Evolutionary conservation across 345 rosid species (phyloP).

Genomic region (Aegle marmelos): DNA sequence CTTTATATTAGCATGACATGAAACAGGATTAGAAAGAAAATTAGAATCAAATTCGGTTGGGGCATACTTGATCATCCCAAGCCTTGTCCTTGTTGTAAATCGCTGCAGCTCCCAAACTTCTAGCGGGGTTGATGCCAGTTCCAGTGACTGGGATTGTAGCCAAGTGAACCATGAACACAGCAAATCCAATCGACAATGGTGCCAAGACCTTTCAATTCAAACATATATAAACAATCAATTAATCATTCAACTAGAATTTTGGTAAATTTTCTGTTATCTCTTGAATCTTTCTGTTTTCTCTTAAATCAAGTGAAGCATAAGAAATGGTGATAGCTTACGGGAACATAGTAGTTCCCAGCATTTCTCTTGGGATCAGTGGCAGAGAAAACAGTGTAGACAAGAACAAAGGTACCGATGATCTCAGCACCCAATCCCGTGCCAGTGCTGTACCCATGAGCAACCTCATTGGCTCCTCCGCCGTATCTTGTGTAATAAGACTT

Average conservation of each 20-base stretch:
- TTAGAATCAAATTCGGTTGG: background rate
- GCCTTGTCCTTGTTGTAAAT: conserved; percentile 42
- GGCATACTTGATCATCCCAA: conserved; percentile 58
- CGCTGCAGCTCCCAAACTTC: conserved; percentile 64
- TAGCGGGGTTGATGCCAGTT: conserved; percentile 65
- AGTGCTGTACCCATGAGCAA: no score
- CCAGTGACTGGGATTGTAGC: conserved; percentile 70
- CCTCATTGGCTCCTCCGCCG: no score
- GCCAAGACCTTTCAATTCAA: conserved; percentile 46
- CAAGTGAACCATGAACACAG: conserved; percentile 71
- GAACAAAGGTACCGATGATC: no score
- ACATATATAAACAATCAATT: background rate
- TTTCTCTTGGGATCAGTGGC: no score
- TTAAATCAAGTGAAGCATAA: no score
- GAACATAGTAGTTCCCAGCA: no score
- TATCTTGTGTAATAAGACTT: no score
- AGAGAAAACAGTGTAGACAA: no score
- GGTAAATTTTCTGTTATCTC: background rate
- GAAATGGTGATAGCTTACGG: no score
- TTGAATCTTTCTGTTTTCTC: no score
- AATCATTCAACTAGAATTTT: background rate
- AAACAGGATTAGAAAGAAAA: background rate
- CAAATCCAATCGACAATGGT: conserved; percentile 65
- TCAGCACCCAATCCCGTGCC: no score
- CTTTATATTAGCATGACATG: background rate